Percentiles rank a stretch among this genome's conserved stretches.
Evolutionary conservation across 2,329 filamentous ascomycete species (phyloP).

Genomic region (Neonectria hederae): DNA sequence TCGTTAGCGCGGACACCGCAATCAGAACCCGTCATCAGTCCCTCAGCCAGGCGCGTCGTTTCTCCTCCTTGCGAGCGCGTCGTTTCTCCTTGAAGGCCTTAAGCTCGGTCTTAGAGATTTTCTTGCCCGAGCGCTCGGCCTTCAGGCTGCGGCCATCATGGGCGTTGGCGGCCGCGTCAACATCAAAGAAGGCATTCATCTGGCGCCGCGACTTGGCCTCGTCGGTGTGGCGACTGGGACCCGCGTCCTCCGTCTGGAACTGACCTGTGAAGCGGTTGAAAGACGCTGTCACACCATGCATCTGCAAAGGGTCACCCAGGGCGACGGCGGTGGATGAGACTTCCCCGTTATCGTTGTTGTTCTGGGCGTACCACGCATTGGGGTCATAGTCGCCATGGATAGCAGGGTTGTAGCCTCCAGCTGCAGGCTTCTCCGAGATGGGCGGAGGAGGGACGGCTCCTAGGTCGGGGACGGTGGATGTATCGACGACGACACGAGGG

Average conservation of each 20-base stretch:
- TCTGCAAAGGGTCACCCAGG: conserved; percentile 53
- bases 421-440: conserved; percentile 53
- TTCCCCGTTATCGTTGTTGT: conserved; percentile 49
- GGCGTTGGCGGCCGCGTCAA: conserved; percentile 89
- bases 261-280: conserved; percentile 93
- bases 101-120: conserved; percentile 84
- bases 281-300: conserved; percentile 74
- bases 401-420: conserved; percentile 90
- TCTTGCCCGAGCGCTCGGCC: conserved; percentile 87
- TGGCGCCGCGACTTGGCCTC: conserved; percentile 88
- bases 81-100: conserved; percentile 93
- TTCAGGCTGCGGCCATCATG: conserved; percentile 92
- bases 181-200: conserved; percentile 95
- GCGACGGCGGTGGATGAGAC: conserved; percentile 39
- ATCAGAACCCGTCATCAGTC: conserved; percentile 65
- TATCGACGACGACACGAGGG: conserved; percentile 71
- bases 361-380: conserved; percentile 89
- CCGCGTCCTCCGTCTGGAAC: conserved; percentile 75
- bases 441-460: conserved; percentile 45
- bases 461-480: conserved; percentile 45
- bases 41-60: conserved; percentile 87
- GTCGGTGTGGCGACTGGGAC: conserved; percentile 81
- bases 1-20: background rate
- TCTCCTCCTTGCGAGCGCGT: conserved; percentile 90
- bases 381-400: conserved; percentile 98